These are phyloP conservation scores for Lagerstroemia fauriei DNA, from an alignment of 441 rosid species.

Conservation along the genomic window DNA sequence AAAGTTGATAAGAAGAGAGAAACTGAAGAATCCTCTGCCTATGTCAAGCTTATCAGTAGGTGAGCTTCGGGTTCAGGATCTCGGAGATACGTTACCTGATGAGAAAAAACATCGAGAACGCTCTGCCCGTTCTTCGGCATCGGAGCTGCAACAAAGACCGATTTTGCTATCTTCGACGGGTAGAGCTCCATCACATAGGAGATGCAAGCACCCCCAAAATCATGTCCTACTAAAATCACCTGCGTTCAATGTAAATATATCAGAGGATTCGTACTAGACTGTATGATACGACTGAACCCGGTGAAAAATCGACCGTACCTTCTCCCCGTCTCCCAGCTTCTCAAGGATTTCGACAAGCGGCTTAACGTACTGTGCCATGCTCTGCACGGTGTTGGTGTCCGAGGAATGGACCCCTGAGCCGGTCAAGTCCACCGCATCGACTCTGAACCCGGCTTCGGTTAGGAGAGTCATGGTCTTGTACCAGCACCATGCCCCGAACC, in stretches of 20 bases:
- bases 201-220: slow-evolving; percentile 24
- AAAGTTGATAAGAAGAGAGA: background rate
- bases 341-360: slow-evolving; percentile 13
- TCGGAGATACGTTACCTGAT: background rate
- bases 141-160: slow-evolving; percentile 23
- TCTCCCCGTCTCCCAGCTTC: slow-evolving; percentile 5
- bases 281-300: too few species aligned
- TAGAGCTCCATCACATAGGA: slow-evolving; percentile 22
- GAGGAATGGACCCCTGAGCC: slow-evolving; percentile 38
- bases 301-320: background rate
- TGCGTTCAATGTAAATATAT: background rate
- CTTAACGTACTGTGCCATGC: slow-evolving; percentile 27
- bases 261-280: too few species aligned
- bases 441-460: slow-evolving; percentile 31
- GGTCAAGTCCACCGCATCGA: slow-evolving; percentile 39
- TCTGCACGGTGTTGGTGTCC: slow-evolving; percentile 26
- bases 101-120: slow-evolving; percentile 23
- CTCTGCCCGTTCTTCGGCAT: slow-evolving; percentile 29
- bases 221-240: slow-evolving; percentile 26
- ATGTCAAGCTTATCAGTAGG: background rate
- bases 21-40: background rate
- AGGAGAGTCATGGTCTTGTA: slow-evolving; percentile 42
- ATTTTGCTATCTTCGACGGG: slow-evolving; percentile 20
- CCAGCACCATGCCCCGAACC: slow-evolving; percentile 50
- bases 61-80: background rate